Conservation (phyloP, 495 filamentous ascomycete species). For the Amniculicola lignicola region DNA sequence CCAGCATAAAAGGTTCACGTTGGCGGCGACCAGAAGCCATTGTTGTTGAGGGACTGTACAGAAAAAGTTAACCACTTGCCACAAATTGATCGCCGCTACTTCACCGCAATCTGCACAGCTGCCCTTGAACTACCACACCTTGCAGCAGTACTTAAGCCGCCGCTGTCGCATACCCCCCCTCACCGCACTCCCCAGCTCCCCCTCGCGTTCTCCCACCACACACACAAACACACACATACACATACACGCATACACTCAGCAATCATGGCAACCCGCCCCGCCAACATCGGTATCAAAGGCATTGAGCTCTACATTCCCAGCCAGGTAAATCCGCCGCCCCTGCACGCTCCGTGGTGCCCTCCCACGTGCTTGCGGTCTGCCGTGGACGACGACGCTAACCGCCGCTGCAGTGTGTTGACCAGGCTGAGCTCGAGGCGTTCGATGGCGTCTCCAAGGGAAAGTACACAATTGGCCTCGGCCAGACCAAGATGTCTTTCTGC, state of each 20-base stretch:
- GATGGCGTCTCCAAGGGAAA: slow-evolving; percentile 93
- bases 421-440: slow-evolving; percentile 93
- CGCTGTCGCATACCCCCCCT: slow-evolving; percentile 14
- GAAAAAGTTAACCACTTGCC: slow-evolving; percentile 24
- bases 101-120: slow-evolving; percentile 23
- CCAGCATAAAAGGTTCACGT: too few species aligned
- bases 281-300: slow-evolving; percentile 99
- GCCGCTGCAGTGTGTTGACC: slow-evolving; percentile 79
- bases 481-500: slow-evolving; percentile 99
- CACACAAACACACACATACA: too few species aligned
- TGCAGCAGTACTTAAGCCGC: slow-evolving; percentile 24
- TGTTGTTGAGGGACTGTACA: neutral
- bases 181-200: slow-evolving; percentile 5
- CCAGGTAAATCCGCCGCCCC: slow-evolving; percentile 62
- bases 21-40: too few species aligned
- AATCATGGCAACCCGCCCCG: slow-evolving; percentile 78
- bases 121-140: slow-evolving; percentile 24
- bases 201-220: neutral
- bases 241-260: too few species aligned
- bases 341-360: neutral
- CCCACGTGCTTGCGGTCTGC: neutral
- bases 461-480: slow-evolving; percentile 98
- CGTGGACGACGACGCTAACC: slow-evolving; percentile 21
- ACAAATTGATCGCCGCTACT: slow-evolving; percentile 29
- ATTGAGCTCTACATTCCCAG: slow-evolving; percentile 98